These are phyloP conservation scores for Physaria fendleri DNA, from an alignment of 345 rosid genomes.

Conservation along the genomic window DNA sequence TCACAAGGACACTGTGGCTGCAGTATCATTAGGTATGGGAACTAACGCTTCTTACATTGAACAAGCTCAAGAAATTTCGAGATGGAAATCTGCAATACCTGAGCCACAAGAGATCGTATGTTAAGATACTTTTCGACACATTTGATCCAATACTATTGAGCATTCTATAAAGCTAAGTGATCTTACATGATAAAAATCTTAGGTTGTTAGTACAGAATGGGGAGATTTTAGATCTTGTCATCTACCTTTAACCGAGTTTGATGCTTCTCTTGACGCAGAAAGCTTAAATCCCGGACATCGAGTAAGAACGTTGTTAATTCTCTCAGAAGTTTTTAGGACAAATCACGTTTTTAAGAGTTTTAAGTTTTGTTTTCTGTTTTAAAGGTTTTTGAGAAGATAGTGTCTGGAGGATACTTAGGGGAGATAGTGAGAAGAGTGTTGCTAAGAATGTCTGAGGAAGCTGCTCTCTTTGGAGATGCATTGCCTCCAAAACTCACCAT, in stretches of 20 bases:
- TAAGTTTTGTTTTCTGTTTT: not conserved
- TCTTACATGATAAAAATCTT: not conserved
- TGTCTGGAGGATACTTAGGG: constrained; percentile 61
- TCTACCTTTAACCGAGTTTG: constrained; percentile 54
- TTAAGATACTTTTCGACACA: not conserved
- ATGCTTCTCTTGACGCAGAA: constrained; percentile 43
- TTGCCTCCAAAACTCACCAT: constrained; percentile 42
- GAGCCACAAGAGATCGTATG: constrained; percentile 44
- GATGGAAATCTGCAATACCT: constrained; percentile 29
- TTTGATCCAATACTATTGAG: not conserved
- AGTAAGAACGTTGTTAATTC: constrained; percentile 22
- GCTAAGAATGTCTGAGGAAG: constrained; percentile 49
- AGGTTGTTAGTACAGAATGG: constrained; percentile 64
- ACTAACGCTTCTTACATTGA: constrained; percentile 57
- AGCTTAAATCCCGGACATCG: constrained; percentile 39
- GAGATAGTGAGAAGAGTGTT: constrained; percentile 70
- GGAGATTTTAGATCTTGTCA: constrained; percentile 47
- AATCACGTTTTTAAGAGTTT: not conserved
- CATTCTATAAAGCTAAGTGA: not conserved
- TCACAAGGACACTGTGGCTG: constrained; percentile 44
- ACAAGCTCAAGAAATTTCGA: constrained; percentile 34
- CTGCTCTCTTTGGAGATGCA: constrained; percentile 47
- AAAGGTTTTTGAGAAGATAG: constrained; percentile 57
- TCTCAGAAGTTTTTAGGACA: not conserved
- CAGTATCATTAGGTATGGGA: constrained; percentile 48